phyloP scores from a whole-genome alignment of 1,139 yeast species.

The Scheffersomyces cryptocercus region DNA sequence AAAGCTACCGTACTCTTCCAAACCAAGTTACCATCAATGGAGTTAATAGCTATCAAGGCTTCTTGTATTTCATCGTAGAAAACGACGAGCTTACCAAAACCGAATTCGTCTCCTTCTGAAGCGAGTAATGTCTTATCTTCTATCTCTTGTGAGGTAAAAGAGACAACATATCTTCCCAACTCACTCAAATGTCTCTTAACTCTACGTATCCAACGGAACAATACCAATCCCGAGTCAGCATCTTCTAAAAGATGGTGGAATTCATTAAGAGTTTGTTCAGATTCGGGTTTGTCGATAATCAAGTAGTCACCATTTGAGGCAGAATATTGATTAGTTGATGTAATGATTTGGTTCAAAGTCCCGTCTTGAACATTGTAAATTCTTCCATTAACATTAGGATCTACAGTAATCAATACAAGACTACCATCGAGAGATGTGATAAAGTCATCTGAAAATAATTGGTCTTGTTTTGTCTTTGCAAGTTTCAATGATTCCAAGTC shows the following conservation, averaged over 20 bases:
- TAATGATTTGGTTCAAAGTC: constrained; percentile 5
- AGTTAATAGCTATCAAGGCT: constrained; percentile 30
- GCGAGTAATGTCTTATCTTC: background rate
- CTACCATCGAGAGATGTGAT: constrained; percentile 9
- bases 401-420: constrained; percentile 8
- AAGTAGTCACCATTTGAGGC: constrained; percentile 9
- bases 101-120: constrained; percentile 25
- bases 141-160: constrained; percentile 6
- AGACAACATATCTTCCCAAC: constrained; percentile 28
- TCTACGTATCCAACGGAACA: constrained; percentile 30
- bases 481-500: constrained; percentile 18
- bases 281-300: constrained; percentile 33
- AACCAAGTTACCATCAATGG: constrained; percentile 26
- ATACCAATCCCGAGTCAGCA: constrained; percentile 21
- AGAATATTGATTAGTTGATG: constrained; percentile 5
- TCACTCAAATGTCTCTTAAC: constrained; percentile 36
- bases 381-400: constrained; percentile 5
- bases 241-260: constrained; percentile 36
- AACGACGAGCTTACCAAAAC: constrained; percentile 36
- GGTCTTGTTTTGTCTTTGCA: constrained; percentile 6
- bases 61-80: constrained; percentile 24
- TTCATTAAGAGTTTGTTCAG: constrained; percentile 27
- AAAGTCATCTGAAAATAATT: constrained; percentile 3
- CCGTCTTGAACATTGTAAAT: constrained; percentile 13
- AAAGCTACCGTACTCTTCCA: constrained; percentile 25